phyloP scores from a whole-genome alignment of 1,284 basidiomycete species.

The Heimioporus punctisporus region DNA sequence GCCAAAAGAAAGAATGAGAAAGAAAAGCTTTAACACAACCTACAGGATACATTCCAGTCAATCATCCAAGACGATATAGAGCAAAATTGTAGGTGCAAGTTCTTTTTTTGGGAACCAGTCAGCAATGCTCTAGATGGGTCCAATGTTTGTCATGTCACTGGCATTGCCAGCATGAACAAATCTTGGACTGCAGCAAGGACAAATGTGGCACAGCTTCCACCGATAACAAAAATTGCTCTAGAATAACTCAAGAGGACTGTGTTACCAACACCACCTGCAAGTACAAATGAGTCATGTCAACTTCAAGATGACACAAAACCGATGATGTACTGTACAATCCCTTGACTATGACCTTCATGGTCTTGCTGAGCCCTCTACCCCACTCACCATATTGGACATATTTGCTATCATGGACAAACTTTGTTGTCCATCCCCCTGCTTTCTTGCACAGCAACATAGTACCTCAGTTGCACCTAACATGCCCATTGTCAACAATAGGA shows the following conservation, averaged over 20 bases:
- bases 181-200: conserved; percentile 66
- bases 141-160: conserved; percentile 58
- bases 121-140: conserved; percentile 67
- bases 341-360: conserved; percentile 64
- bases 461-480: conserved; percentile 58
- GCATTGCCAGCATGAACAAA: conserved; percentile 49
- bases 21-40: no score
- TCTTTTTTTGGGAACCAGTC: no score
- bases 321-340: conserved; percentile 75
- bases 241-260: conserved; percentile 66
- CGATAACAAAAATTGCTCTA: conserved; percentile 68
- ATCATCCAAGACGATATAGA: no score
- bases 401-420: conserved; percentile 57
- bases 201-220: conserved; percentile 77
- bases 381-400: conserved; percentile 38
- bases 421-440: conserved; percentile 64
- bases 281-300: no score
- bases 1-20: no score
- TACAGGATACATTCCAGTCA: no score
- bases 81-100: no score
- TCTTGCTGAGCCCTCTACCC: conserved; percentile 40
- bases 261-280: conserved; percentile 61
- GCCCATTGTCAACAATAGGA: conserved; percentile 62
- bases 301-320: no score
- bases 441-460: conserved; percentile 67